Evolutionary conservation across 768 basidiomycete species (phyloP), one percentile per base, ranked within the genome.

Genomic region (Gautieria morchelliformis): DNA sequence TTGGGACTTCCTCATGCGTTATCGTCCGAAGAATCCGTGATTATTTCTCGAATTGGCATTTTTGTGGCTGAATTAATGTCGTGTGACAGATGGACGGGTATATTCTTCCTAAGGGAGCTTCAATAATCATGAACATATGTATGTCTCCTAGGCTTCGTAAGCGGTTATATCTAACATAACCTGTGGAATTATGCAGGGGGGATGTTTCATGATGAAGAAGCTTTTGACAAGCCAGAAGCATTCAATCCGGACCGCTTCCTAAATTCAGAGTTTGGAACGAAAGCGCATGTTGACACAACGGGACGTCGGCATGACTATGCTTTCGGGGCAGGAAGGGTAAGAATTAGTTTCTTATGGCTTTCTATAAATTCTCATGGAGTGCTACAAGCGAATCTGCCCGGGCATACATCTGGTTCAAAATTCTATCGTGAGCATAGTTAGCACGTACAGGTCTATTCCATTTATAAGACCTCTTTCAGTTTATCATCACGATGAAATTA

Each of bases 241-340:
- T 67, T 67, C 57, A 44, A 48, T 24, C 66, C 64, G 0, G 63
- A 64, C 15, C 60, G 64, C 11, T 65, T 63, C 50, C 19, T 61
- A 2, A 10, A 12, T n/a, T 41, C 40, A n/a, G 40, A 41, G n/a
- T 41, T 14, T n/a, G 40, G 40, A 41, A 41, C 40, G 14, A 41
- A 41, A 41, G 40, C 40, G 3, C 40, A 41, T n/a, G 40, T n/a
- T n/a, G 40, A 41, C 40, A 12, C 4, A 41, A 41, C 40, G 12
- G 40, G 14, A 41, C n/a, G 12, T 41, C 40, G 40, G n/a, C 40
- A 41, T n/a, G 40, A 41, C n/a, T 41, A 4, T 14, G 40, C n/a
- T n/a, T 41, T 41, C 40, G 40, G 40, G n/a, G 9, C 14, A 14
- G 40, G 40, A 14, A 12, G 40, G 40, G 40, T 41, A 41, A 41